Conservation (phyloP, 140 eudicot species). For the Erigeron philadelphicus region DNA sequence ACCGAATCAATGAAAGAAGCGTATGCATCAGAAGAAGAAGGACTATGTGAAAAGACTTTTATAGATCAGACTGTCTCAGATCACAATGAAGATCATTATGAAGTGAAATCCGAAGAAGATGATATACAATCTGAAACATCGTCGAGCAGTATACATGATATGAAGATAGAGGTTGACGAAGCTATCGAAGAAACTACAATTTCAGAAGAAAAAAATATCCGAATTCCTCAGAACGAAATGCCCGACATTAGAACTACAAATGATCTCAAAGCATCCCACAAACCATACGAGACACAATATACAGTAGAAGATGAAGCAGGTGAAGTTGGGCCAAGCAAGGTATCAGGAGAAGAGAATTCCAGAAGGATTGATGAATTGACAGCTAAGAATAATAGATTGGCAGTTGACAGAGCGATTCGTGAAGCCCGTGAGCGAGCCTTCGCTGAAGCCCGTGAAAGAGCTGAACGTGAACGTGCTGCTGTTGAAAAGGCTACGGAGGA, state of each 20-base stretch:
- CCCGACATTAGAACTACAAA: conserved; percentile 14
- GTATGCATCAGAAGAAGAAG: conserved; percentile 15
- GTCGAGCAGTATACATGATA: conserved; percentile 22
- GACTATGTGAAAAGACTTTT: too few species aligned
- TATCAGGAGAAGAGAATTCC: conserved; percentile 31
- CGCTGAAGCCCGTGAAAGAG: conserved; percentile 74
- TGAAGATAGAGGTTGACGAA: conserved; percentile 20
- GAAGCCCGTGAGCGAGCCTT: conserved; percentile 99
- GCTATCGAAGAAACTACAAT: conserved; percentile 18
- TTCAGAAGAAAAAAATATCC: conserved; percentile 18
- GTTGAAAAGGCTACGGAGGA: conserved; percentile 78
- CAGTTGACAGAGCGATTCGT: conserved; percentile 84
- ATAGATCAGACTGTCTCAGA: conserved; percentile 17
- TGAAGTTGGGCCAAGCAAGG: conserved; percentile 32
- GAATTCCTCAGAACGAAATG: conserved; percentile 15
- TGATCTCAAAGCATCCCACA: conserved; percentile 27
- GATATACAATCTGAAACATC: conserved; percentile 40
- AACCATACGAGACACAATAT: conserved; percentile 26
- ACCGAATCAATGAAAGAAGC: not conserved
- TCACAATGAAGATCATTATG: conserved; percentile 24
- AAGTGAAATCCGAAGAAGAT: conserved; percentile 24
- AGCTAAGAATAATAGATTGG: conserved; percentile 59
- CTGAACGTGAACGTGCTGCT: conserved; percentile 83
- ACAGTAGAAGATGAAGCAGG: conserved; percentile 26
- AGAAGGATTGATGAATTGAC: conserved; percentile 40